Evolutionary conservation across 345 rosid species (phyloP).

Genomic region (Eucalyptus polyanthemos): DNA sequence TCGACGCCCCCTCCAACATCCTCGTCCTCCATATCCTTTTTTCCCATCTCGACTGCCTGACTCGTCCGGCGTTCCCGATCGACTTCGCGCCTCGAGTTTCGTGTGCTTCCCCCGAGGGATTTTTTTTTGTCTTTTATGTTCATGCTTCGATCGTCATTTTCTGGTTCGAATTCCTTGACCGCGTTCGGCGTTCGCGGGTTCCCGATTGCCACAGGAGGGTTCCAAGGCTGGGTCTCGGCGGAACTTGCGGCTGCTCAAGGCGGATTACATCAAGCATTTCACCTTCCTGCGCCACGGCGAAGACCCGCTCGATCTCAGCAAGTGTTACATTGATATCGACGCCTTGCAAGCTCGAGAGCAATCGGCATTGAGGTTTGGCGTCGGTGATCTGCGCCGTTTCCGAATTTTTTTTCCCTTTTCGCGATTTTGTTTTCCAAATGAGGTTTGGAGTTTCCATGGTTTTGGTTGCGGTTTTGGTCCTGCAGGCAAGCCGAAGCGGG

Average conservation of each 20-base stretch:
- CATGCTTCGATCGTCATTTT: neutral
- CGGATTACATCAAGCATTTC: slow-evolving; percentile 56
- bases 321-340: slow-evolving; percentile 54
- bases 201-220: slow-evolving; percentile 49
- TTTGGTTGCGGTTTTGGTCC: neutral
- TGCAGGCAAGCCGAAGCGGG: slow-evolving; percentile 82
- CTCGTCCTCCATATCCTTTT: slow-evolving; percentile 92
- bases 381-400: neutral
- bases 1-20: slow-evolving; percentile 86
- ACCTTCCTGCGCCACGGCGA: slow-evolving; percentile 57
- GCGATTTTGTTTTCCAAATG: neutral
- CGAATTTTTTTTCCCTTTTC: neutral
- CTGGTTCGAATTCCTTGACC: slow-evolving; percentile 18
- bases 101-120: neutral
- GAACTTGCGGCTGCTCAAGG: slow-evolving; percentile 68
- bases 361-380: slow-evolving; percentile 55
- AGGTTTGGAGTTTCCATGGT: neutral
- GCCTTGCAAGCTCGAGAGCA: slow-evolving; percentile 67
- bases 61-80: neutral
- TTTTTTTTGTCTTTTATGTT: neutral
- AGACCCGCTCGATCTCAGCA: slow-evolving; percentile 65
- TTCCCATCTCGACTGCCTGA: neutral
- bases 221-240: slow-evolving; percentile 32
- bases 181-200: neutral
- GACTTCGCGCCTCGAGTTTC: neutral